Evolutionary conservation across 2,329 filamentous ascomycete genomes (phyloP), one percentile per base, ranked within the genome.

Genomic region (Aspergillus clavatus): DNA sequence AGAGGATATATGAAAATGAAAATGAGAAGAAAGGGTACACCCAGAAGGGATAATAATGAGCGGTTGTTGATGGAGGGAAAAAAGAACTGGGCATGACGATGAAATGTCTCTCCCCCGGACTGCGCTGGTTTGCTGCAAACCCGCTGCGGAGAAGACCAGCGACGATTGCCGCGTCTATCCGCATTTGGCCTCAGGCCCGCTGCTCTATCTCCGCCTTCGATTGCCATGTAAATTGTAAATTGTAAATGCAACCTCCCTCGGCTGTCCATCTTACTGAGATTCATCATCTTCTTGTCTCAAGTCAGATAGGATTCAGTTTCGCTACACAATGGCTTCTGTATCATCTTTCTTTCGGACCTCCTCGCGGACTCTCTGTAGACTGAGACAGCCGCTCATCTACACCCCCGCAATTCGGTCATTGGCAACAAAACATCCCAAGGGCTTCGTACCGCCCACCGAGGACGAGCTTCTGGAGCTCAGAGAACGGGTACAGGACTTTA

Each of bases 401-500:
- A 55, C 42, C 57, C 53, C 60, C 56, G 54, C 60, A 56, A 57
- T 54, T 45, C 61, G 66, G 19, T 56, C 62, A 7, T 78, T 82
- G 46, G 89, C 88, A 12, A 81, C 77, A 18, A 87, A 87, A 63
- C 83, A 86, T 60, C 82, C 83, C 3, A 73, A 74, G 43, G 77
- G 77, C 54, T 86, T 86, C 63, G 70, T 70, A 3, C 76, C 82
- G 8, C 89, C 89, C 0, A 77, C 84, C 1, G 72, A 80, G 36
- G 77, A 83, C 46, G 89, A 95, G 45, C 77, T 95, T 6, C 70
- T 83, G 18, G 89, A 95, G 71, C 75, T 95, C 48, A 82, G 89
- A 46, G 87, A 90, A 60, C 77, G 86, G 21, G 89, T 94, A 22
- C 87, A 89, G 58, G 90, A 96, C 46, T 98, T 98, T 61, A 83